phyloP scores from a whole-genome alignment of 352 stramenopile species.

The Phytophthora podocarpi region DNA sequence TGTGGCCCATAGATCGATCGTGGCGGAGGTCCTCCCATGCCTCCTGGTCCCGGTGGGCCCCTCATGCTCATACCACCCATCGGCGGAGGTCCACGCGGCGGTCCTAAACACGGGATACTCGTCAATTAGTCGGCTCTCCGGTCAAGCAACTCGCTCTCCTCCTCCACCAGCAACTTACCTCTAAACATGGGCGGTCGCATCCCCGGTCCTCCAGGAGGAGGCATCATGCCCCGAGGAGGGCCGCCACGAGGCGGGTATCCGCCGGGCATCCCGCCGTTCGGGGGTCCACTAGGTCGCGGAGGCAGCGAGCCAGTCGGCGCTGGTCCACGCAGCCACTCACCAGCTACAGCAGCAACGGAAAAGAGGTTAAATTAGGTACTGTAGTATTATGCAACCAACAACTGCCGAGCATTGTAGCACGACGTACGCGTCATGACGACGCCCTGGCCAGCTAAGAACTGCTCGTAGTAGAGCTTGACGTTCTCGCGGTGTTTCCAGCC shows the following conservation, averaged over 20 bases:
- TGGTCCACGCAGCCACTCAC: constrained; percentile 70
- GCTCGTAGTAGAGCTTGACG: constrained; percentile 94
- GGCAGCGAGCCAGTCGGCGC: constrained; percentile 46
- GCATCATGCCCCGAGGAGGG: constrained; percentile 78
- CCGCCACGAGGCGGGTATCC: constrained; percentile 72
- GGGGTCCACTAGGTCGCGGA: constrained; percentile 43
- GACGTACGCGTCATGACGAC: constrained; percentile 78
- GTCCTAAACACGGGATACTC: constrained; percentile 31
- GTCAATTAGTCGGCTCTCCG: not conserved
- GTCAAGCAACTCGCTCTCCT: not conserved
- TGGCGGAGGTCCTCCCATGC: constrained; percentile 43
- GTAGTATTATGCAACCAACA: not conserved
- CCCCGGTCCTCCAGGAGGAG: constrained; percentile 45
- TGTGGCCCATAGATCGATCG: constrained; percentile 80
- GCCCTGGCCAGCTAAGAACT: constrained; percentile 80
- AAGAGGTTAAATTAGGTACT: not conserved
- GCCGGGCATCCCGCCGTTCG: constrained; percentile 42
- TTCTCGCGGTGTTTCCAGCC: constrained; percentile 96
- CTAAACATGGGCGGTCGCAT: constrained; percentile 82
- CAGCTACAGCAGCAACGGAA: constrained; percentile 42
- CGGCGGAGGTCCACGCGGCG: constrained; percentile 48
- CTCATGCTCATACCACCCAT: constrained; percentile 51
- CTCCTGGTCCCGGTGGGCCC: constrained; percentile 30
- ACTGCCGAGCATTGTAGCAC: not conserved
- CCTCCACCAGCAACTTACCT: constrained; percentile 27